Base-by-base conservation (phyloP, 2,329 filamentous ascomycete species). In the Fusarium acutatum region DNA sequence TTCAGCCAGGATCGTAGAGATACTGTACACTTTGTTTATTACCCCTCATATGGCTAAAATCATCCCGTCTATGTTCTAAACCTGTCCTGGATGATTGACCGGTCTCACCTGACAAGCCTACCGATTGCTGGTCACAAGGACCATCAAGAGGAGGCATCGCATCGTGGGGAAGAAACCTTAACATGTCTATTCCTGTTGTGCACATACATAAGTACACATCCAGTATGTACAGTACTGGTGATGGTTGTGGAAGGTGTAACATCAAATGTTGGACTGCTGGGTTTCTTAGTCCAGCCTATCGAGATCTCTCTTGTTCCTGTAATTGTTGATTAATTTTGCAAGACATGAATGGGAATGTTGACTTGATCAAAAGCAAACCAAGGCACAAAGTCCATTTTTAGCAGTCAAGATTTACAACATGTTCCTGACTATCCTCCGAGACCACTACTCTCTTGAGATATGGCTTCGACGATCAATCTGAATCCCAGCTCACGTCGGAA, bases 381-480 rank as follows among this genome's bases (percentile, higher is more conserved):
- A 41, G 46, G 40, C 49, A 57, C 46, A 38, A 47, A 34, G 18
- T 26, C 60, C 62, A 66, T 63, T 59, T 57, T 75, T 69, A 69
- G 61, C 41, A 63, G 24, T 68, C 60, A 47, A 56, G 62, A 69
- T 71, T 67, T 66, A 35, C 67, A 57, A 60, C 65, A 67, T 66
- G 76, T 78, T 78, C 76, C 76, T 78, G 76, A 74, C 74, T 78
- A 78, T 78, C 43, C 40, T 30, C 60, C 56, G 50, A 61, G 60
- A 43, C 62, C 60, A 57, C 56, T 77, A 50, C 73, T 71, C 43
- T 70, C 54, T 77, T 76, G 64, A 78, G 73, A 77, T 58, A 75
- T 52, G 17, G 22, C 54, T 22, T 61, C 20, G 76, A 72, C 67
- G 76, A 78, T 78, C 43, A 65, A 62, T 64, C 54, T 67, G 56